A percentile compares a stretch with the other conserved stretches of the same genome.
phyloP scores from a whole-genome alignment of 2,329 filamentous ascomycete genomes.

The Xylaria arbuscula region DNA sequence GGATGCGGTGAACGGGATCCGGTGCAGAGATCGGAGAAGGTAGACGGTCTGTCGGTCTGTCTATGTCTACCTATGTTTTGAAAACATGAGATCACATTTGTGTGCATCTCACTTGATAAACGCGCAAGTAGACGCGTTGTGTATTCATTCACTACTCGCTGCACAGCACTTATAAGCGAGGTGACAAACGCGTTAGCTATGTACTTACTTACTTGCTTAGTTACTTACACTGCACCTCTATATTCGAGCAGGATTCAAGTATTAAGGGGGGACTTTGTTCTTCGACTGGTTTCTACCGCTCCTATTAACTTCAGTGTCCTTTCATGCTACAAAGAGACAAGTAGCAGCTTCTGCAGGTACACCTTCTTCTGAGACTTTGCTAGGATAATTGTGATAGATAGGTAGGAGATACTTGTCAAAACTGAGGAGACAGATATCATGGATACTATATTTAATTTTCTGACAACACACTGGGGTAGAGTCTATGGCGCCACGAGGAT shows the following conservation, averaged over 20 bases:
- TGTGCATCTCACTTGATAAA: too few species aligned
- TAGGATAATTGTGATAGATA: not conserved
- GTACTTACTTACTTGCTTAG: not conserved
- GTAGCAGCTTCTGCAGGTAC: slow-evolving; percentile 20
- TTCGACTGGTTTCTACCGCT: slow-evolving; percentile 3
- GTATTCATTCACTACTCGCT: slow-evolving; percentile 8
- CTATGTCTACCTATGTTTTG: too few species aligned
- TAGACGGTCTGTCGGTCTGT: not conserved
- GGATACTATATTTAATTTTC: too few species aligned
- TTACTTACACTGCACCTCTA: not conserved
- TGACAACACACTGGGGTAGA: too few species aligned
- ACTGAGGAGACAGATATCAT: too few species aligned
- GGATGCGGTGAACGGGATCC: not conserved
- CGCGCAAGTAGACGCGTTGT: not conserved
- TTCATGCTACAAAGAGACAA: not conserved
- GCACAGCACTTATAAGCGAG: slow-evolving; percentile 20
- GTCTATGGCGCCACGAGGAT: slow-evolving; percentile 2
- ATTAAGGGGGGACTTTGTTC: not conserved
- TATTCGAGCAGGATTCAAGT: not conserved
- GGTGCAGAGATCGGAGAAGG: not conserved
- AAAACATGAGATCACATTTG: too few species aligned
- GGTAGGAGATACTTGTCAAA: too few species aligned
- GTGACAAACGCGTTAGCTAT: slow-evolving; percentile 4
- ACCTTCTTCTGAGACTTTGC: slow-evolving; percentile 8
- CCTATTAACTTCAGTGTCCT: slow-evolving; percentile 1